Evolutionary conservation across 2,329 filamentous ascomycete species (phyloP), one percentile per base, ranked within the genome.

Genomic region (Stagonosporopsis chrysanthemi): DNA sequence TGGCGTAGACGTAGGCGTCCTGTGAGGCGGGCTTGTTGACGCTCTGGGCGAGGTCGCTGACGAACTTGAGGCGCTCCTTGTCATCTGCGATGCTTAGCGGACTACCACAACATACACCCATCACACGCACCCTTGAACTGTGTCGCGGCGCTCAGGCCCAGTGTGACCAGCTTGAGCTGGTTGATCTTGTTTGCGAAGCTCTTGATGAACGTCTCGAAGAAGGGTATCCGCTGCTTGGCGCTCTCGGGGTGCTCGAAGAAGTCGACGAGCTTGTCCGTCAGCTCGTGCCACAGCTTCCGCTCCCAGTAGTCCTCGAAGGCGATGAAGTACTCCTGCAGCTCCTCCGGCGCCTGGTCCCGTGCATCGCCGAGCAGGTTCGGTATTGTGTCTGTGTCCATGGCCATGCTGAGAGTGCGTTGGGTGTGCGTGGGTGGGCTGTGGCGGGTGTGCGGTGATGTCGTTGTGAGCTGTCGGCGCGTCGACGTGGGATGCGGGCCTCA

Each of bases 181-280:
- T 98, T 99, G 84, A 99, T 97, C 84, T 96, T 97, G 77, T 97
- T 93, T 65, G 93, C 92, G 75, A 99, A 99, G 78, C 90, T 95
- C 77, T 94, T 86, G 78, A 99, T 90, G 82, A 99, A 99, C 70
- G 88, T 88, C 80, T 95, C 92, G 84, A 95, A 99, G 78, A 99
- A 90, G 58, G 88, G 83, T 81, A 99, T 86, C 73, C 94, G 89
- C 81, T 96, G 92, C 56, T 87, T 83, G 54, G 88, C 89, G 79
- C 93, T 98, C 74, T 88, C 86, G 41, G 90, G 85, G 69, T 91
- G 81, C 72, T 88, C 88, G 82, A 97, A 99, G 85, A 94, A 97
- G 66, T 90, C 85, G 68, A 97, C 83, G 54, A 99, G 86, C 50
- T 89, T 84, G 74, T 97, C 90, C 33, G 95, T 99, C 67, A 99